Evolutionary conservation across 108 stramenopile species (phyloP).

Genomic region (Skeletonema potamos): DNA sequence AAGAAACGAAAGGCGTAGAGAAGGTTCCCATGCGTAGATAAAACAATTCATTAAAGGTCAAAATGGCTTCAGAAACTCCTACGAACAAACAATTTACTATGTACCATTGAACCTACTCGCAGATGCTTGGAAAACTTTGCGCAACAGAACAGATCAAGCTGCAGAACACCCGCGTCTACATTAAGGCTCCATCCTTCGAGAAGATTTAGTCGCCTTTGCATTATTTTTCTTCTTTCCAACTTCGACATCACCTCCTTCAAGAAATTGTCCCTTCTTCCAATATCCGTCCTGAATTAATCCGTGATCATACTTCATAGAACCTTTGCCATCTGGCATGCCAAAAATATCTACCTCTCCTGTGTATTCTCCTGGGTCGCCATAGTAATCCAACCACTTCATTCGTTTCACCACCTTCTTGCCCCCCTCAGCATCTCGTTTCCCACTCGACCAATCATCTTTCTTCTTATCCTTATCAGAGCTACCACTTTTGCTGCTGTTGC

Average conservation of each 20-base stretch:
- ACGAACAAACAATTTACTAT: no score
- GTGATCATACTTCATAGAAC: conserved; percentile 48
- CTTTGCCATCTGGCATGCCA: conserved; percentile 45
- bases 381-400: conserved; percentile 53
- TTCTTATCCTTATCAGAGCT: neutral
- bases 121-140: no score
- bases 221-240: neutral
- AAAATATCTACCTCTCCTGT: conserved; percentile 30
- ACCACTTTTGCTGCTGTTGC: neutral
- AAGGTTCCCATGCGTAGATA: no score
- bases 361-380: conserved; percentile 45
- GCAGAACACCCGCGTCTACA: neutral
- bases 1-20: conserved; percentile 38
- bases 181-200: neutral
- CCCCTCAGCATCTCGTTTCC: neutral
- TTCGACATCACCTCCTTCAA: conserved; percentile 31
- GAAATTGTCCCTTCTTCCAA: conserved; percentile 39
- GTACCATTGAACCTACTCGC: no score
- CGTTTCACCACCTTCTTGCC: conserved; percentile 29
- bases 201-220: neutral
- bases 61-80: neutral
- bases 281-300: conserved; percentile 45
- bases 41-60: neutral
- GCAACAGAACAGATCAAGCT: no score
- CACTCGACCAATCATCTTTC: conserved; percentile 8